Percentiles rank a stretch among this genome's conserved stretches.
phyloP scores from a whole-genome alignment of 2,329 filamentous ascomycete species.

The Aotearoamyces nothofagi region DNA sequence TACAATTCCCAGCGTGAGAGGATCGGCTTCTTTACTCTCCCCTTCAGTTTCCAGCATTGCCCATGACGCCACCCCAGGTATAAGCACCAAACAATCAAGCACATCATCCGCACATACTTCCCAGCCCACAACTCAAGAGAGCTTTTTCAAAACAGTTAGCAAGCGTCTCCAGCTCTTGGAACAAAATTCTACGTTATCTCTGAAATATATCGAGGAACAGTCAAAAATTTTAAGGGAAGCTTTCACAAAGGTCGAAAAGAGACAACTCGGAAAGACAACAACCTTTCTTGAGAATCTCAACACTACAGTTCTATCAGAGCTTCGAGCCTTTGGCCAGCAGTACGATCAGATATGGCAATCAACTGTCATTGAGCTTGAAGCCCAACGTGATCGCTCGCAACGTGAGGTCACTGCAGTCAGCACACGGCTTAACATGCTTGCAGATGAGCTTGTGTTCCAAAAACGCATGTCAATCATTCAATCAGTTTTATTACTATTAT shows the following conservation, averaged over 20 bases:
- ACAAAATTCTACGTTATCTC: slow-evolving; percentile 77
- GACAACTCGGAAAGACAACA: slow-evolving; percentile 71
- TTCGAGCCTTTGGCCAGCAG: slow-evolving; percentile 63
- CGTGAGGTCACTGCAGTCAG: slow-evolving; percentile 73
- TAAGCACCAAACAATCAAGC: slow-evolving; percentile 18
- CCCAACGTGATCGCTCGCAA: slow-evolving; percentile 71
- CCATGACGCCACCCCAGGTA: slow-evolving; percentile 9
- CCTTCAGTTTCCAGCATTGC: slow-evolving; percentile 4
- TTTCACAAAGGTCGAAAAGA: slow-evolving; percentile 73
- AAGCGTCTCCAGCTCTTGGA: slow-evolving; percentile 87
- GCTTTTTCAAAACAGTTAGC: slow-evolving; percentile 92
- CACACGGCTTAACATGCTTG: slow-evolving; percentile 67
- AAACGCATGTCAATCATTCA: slow-evolving; percentile 93
- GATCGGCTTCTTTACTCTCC: neutral
- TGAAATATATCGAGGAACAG: slow-evolving; percentile 95
- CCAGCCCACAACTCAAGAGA: slow-evolving; percentile 82
- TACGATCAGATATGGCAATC: slow-evolving; percentile 97
- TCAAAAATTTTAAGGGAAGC: slow-evolving; percentile 81
- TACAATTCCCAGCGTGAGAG: neutral
- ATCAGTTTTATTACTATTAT: slow-evolving; percentile 72
- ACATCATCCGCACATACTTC: slow-evolving; percentile 30
- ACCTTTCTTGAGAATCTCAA: slow-evolving; percentile 78
- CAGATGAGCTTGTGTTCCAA: slow-evolving; percentile 78
- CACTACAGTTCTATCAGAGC: slow-evolving; percentile 66
- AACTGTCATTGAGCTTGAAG: slow-evolving; percentile 81